Conservation (phyloP, 805 yeast species). For the Dipodascopsis tothii region DNA sequence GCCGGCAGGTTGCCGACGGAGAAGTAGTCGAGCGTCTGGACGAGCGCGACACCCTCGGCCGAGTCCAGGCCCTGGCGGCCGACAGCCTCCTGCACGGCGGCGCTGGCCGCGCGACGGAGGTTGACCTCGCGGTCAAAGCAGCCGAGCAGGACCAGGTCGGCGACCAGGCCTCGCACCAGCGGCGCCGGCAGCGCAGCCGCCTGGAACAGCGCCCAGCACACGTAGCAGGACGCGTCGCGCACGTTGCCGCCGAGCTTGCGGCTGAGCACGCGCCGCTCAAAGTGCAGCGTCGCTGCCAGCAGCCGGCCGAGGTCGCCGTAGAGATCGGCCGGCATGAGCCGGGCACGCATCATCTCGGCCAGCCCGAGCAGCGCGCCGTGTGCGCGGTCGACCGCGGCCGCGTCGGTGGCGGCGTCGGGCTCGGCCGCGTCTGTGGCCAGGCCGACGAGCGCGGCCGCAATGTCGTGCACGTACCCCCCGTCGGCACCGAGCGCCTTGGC, state of each 20-base stretch:
- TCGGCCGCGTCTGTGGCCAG: constrained; percentile 30
- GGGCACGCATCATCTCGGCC: constrained; percentile 41
- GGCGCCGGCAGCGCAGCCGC: constrained; percentile 21
- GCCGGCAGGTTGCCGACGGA: constrained; percentile 39
- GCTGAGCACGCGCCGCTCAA: constrained; percentile 50
- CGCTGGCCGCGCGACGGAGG: constrained; percentile 73
- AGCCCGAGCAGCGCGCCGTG: constrained; percentile 54
- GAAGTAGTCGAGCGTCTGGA: constrained; percentile 53
- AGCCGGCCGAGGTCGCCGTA: background rate
- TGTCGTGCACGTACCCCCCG: constrained; percentile 1
- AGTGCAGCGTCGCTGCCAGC: constrained; percentile 23
- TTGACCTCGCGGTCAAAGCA: constrained; percentile 68
- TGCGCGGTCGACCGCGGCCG: constrained; percentile 38
- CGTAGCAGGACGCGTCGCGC: constrained; percentile 78
- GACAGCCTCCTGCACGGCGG: constrained; percentile 76
- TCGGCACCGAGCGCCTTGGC: constrained; percentile 5
- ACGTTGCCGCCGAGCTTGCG: constrained; percentile 57
- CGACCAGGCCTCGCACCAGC: constrained; percentile 22
- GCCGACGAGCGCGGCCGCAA: constrained; percentile 8
- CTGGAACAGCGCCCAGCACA: constrained; percentile 63
- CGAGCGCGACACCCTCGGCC: constrained; percentile 33
- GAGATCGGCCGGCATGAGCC: constrained; percentile 4
- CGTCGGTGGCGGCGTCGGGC: constrained; percentile 31
- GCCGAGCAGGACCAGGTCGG: constrained; percentile 43
- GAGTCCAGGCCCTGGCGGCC: constrained; percentile 61